phyloP scores from a whole-genome alignment of 495 filamentous ascomycete species.

The Aspergillus biplanus region DNA sequence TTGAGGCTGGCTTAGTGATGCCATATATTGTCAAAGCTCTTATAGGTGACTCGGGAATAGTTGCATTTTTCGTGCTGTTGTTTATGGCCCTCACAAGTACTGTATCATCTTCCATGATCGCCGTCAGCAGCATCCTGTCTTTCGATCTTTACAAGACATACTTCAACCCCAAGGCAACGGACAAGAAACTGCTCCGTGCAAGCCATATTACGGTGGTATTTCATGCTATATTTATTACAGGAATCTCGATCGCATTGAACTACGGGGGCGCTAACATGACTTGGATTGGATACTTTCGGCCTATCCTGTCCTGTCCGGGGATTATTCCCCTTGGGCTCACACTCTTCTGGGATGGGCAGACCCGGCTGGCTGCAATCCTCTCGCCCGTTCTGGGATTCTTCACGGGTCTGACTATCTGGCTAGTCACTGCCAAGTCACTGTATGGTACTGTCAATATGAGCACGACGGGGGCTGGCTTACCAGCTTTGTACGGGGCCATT shows the following conservation, averaged over 20 bases:
- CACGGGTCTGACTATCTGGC: slow-evolving; percentile 42
- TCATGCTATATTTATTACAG: slow-evolving; percentile 44
- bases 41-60: slow-evolving; percentile 50
- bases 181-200: slow-evolving; percentile 39
- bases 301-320: slow-evolving; percentile 42
- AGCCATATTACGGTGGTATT: slow-evolving; percentile 42
- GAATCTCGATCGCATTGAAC: slow-evolving; percentile 40
- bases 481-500: slow-evolving; percentile 40
- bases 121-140: slow-evolving; percentile 50
- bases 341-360: slow-evolving; percentile 44
- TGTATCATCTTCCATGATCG: slow-evolving; percentile 50
- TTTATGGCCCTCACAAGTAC: slow-evolving; percentile 60
- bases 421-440: slow-evolving; percentile 35
- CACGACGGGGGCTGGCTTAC: slow-evolving; percentile 37
- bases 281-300: slow-evolving; percentile 44
- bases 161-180: slow-evolving; percentile 47
- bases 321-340: slow-evolving; percentile 43
- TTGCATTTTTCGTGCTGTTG: slow-evolving; percentile 54
- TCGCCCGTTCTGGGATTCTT: slow-evolving; percentile 42
- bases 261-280: slow-evolving; percentile 48
- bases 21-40: slow-evolving; percentile 54
- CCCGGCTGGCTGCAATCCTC: slow-evolving; percentile 36
- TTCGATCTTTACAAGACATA: slow-evolving; percentile 58
- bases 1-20: slow-evolving; percentile 49
- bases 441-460: slow-evolving; percentile 38